Base-by-base conservation (phyloP, 2,329 filamentous ascomycete species). In the Scedosporium boydii region DNA sequence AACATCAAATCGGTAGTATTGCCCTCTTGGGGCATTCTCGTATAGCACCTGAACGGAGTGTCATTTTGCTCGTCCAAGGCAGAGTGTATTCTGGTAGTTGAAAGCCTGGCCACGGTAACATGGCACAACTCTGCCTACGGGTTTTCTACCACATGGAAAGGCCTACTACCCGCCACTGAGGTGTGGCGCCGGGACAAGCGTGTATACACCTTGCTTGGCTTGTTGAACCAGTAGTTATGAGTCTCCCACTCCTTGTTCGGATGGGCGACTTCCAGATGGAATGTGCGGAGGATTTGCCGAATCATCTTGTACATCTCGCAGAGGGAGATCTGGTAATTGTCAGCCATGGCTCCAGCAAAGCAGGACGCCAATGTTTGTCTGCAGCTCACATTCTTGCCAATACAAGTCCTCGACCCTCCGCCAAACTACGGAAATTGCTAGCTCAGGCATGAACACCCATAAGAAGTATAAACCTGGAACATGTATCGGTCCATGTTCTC, bases 251-350 rank as follows among this genome's bases (percentile, higher is more conserved):
- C 21, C 10, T 26, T 27, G 21, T 56, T n/a, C 14, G 53, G 21
- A 6, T 26, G 27, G 26, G 53, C 53, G 27, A 56, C 21, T 26
- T 56, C 53, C 12, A 56, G 16, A 6, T 56, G 21, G 12, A 26
- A 56, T 18, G 21, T 16, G 21, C 53, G 53, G 53, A 56, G 53
- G 18, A 56, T n/a, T 34, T 56, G 53, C 9, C 21, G 21, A 34
- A 56, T 56, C 53, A 56, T 56, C 53, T 56, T 56, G 21, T 56
- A 56, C 53, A 56, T 56, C 23, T 56, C 53, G 53, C 53, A 56
- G 6, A 56, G 53, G 27, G 53, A 56, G 21, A 56, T 56, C 53
- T 56, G 23, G 14, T 12, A 26, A 56, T 26, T n/a, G 27, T 56
- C 5, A 34, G 21, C 23, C 10, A 56, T 27, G 14, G 2, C 21